Evolutionary conservation across 306 rosid species (phyloP), one percentile per base, ranked within the genome.

Genomic region (Begonia masoniana): DNA sequence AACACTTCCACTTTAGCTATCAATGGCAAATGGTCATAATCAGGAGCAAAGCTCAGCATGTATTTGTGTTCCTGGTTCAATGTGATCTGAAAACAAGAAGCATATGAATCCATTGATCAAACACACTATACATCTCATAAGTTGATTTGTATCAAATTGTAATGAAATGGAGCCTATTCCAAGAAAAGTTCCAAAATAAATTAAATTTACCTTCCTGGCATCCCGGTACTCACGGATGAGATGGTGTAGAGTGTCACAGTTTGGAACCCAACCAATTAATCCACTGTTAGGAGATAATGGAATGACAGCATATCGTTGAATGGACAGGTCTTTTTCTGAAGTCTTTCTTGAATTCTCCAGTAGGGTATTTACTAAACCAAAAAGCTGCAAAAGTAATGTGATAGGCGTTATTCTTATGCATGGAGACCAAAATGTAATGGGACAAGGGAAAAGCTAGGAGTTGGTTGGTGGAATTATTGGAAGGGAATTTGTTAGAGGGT

Each of bases 231-330:
- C 97, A 52, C 92, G 79, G 68, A 91, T 91, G 58, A 91, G 97
- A 0, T 79, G 70, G 74, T 91, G 82, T 58, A 91, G 73, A 57
- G 97, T 91, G 72, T 91, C 97, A 68, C 96, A 91, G 47, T 85
- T 70, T 52, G 97, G 97, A 68, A 91, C 97, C 97, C 97, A 91
- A 62, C 83, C 97, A 62, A 91, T 91, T 59, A 91, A 65, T 59
- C 97, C 97, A 77, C 94, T 91, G 78, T 91, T 91, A 59, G 97
- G 96, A 63, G 97, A 85, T 63, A 91, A 67, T 4, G 97, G 97
- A 71, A 91, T 86, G 23, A 91, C 97, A 67, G 71, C 50, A 75
- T 91, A 91, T 63, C 97, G 85, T 68, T 83, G 56, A 56, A 91
- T 91, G 15, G 88, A 69, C 23, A 91, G 76, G 72, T 91, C 97